Evolutionary conservation across 2,329 filamentous ascomycete species (phyloP).

Genomic region (Thelonectria discophora): DNA sequence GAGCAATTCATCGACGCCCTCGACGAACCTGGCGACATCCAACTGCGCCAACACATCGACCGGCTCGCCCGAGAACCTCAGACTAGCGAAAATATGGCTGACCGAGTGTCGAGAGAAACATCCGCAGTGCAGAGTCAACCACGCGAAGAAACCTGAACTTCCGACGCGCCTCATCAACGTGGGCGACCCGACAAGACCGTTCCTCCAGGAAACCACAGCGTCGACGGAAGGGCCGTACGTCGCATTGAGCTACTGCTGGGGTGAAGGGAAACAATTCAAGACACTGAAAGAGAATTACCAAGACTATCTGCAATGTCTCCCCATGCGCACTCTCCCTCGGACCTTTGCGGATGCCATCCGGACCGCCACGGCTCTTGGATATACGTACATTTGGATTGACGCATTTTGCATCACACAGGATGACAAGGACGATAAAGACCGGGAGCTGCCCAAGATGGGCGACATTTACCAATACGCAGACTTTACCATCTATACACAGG

Average conservation of each 20-base stretch:
- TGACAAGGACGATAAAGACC: conserved; percentile 7
- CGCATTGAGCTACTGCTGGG: conserved; percentile 28
- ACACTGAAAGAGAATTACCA: conserved; percentile 8
- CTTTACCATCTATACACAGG: conserved; percentile 29
- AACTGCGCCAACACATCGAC: not conserved
- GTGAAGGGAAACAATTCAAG: not conserved
- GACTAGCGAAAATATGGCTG: conserved; percentile 8
- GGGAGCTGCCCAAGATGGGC: conserved; percentile 28
- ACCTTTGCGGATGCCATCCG: conserved; percentile 20
- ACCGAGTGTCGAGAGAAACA: not conserved
- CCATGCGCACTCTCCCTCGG: conserved; percentile 3
- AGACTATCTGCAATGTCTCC: conserved; percentile 4
- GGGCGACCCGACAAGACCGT: not conserved
- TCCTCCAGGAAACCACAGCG: conserved; percentile 9
- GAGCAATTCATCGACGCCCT: not conserved
- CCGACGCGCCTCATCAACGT: conserved; percentile 24
- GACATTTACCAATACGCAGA: conserved; percentile 30
- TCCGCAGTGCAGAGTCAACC: conserved; percentile 3
- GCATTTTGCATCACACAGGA: conserved; percentile 30
- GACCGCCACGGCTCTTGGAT: conserved; percentile 9
- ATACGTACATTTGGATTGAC: conserved; percentile 22
- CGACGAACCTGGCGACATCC: not conserved
- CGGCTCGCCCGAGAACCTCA: not conserved
- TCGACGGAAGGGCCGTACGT: conserved; percentile 11
- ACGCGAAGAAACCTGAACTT: not conserved